These are phyloP conservation scores for Pythium utonaiense DNA, from an alignment of 352 stramenopile species.

Conservation along the genomic window DNA sequence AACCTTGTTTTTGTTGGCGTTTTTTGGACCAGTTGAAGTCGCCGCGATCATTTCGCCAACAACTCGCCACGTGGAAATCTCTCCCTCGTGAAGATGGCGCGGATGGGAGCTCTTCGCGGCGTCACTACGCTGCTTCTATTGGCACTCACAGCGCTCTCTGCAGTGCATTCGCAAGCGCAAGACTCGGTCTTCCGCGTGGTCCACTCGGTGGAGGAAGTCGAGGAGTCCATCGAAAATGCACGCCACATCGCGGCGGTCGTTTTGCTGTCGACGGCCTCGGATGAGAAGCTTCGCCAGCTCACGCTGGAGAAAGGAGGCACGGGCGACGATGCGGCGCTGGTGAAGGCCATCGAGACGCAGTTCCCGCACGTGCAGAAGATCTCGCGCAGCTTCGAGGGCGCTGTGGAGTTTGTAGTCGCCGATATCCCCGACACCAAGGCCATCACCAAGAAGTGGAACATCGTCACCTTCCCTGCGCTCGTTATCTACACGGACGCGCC, in stretches of 20 bases:
- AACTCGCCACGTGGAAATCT: background rate
- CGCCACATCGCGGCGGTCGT: conserved; percentile 20
- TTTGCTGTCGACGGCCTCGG: conserved; percentile 7
- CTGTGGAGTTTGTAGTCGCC: conserved; percentile 22
- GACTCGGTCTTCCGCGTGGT: conserved; percentile 18
- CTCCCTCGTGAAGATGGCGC: background rate
- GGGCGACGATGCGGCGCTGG: conserved; percentile 10
- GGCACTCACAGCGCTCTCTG: background rate
- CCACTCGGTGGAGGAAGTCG: conserved; percentile 21
- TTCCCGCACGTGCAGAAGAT: conserved; percentile 22
- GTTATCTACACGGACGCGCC: conserved; percentile 58
- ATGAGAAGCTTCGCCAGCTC: conserved; percentile 13
- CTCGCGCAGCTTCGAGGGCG: conserved; percentile 10
- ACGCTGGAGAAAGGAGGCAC: conserved; percentile 4
- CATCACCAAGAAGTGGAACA: conserved; percentile 53
- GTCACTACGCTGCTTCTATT: background rate
- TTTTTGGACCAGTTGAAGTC: background rate
- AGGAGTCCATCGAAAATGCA: conserved; percentile 12
- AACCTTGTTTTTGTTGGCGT: background rate
- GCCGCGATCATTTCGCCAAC: background rate
- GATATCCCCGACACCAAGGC: conserved; percentile 28
- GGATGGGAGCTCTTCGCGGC: background rate
- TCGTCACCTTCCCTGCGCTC: conserved; percentile 42
- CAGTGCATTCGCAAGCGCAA: background rate
- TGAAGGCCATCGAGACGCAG: conserved; percentile 14